Conservation (phyloP, 805 yeast species). For the Starmerella kuoi region DNA sequence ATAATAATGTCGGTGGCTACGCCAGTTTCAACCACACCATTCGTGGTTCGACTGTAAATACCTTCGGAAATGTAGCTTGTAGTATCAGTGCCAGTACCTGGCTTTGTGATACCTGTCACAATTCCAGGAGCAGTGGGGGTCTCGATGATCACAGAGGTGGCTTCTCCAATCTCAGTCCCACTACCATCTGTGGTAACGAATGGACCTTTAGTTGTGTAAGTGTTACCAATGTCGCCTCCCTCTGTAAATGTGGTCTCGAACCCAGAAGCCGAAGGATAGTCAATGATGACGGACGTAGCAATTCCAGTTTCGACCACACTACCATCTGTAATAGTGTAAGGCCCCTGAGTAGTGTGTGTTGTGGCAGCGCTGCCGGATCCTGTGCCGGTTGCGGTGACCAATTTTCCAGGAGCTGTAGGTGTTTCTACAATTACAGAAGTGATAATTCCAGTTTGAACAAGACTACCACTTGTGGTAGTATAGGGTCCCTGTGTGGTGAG, state of each 20-base stretch:
- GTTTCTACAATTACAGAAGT: slow-evolving; percentile 4
- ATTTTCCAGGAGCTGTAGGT: slow-evolving; percentile 6
- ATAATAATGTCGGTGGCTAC: not conserved
- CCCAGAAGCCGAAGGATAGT: not conserved
- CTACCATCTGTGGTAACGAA: not conserved
- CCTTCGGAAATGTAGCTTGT: not conserved
- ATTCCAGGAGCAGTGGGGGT: not conserved
- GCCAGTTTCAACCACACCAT: not conserved
- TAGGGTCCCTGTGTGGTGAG: slow-evolving; percentile 2
- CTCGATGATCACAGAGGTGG: not conserved
- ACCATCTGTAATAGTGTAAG: not conserved
- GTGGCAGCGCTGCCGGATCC: not conserved
- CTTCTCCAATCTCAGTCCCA: not conserved
- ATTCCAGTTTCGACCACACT: not conserved
- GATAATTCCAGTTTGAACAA: not conserved
- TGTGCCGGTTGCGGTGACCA: slow-evolving; percentile 1
- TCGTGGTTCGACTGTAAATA: not conserved
- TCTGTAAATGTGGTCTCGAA: not conserved
- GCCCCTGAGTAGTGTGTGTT: slow-evolving; percentile 2
- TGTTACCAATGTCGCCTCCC: too few species aligned
- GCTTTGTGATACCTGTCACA: not conserved
- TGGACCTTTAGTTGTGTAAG: not conserved
- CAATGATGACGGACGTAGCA: not conserved
- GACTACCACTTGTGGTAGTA: not conserved
- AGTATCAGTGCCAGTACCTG: not conserved